These are phyloP conservation scores for Apiotrichum porosum DNA, from an alignment of 1,284 basidiomycete genomes.

Conservation along the genomic window DNA sequence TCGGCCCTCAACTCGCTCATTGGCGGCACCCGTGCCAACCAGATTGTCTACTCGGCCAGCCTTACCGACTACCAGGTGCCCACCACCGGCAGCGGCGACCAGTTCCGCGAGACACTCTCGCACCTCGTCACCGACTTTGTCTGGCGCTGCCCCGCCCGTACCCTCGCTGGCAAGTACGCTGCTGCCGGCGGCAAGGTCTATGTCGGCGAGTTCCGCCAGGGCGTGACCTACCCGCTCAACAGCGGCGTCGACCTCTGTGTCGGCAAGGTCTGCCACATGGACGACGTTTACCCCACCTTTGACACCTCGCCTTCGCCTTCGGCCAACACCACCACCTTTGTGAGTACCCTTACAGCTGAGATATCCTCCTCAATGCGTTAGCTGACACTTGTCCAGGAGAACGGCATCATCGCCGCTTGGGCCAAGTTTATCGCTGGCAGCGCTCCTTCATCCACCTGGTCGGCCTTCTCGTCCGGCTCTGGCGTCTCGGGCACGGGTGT, in stretches of 20 bases:
- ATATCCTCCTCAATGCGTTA: no score
- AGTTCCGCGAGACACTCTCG: conserved; percentile 56
- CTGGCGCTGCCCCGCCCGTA: conserved; percentile 60
- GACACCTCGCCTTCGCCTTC: background rate
- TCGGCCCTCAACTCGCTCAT: conserved; percentile 47
- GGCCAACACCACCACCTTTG: no score
- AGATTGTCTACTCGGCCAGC: conserved; percentile 53
- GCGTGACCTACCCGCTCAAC: conserved; percentile 66
- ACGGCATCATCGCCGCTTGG: conserved; percentile 25
- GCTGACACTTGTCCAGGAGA: conserved; percentile 7
- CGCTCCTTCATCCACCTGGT: conserved; percentile 15
- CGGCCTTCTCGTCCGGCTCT: background rate
- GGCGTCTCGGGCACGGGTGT: conserved; percentile 7
- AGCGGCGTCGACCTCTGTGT: conserved; percentile 10
- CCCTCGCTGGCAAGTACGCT: conserved; percentile 63
- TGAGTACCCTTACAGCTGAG: no score
- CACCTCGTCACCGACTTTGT: conserved; percentile 59
- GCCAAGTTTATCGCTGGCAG: conserved; percentile 24
- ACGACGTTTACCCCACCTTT: conserved; percentile 15
- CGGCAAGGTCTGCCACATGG: conserved; percentile 36
- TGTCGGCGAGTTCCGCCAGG: conserved; percentile 63
- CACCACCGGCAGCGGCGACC: conserved; percentile 36
- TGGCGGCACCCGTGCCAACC: conserved; percentile 53
- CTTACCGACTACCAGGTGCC: conserved; percentile 36
- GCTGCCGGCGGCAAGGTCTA: conserved; percentile 61